Conservation (phyloP, 2,329 filamentous ascomycete species). For the Exophiala viscosa region DNA sequence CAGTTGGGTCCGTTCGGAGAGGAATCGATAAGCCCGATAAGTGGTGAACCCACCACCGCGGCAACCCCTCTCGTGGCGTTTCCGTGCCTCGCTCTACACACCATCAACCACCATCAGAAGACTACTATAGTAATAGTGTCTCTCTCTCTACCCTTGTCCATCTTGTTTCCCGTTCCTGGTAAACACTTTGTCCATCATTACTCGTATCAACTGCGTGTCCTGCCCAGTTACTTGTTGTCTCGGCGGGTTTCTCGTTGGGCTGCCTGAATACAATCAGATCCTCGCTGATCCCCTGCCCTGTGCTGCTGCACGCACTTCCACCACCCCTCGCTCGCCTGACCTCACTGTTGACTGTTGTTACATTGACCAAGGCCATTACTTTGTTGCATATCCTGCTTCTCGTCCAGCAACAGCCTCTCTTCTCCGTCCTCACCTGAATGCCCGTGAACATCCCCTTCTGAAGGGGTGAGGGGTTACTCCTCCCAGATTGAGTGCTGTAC, state of each 20-base stretch:
- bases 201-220: conserved; percentile 5
- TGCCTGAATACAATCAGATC: conserved; percentile 23
- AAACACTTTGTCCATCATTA: not conserved
- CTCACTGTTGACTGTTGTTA: conserved; percentile 9
- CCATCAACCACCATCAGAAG: too few species aligned
- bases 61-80: not conserved
- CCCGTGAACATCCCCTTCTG: not conserved
- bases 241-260: too few species aligned
- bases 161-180: not conserved
- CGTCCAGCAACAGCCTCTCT: not conserved
- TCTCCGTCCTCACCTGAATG: not conserved
- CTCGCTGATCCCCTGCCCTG: not conserved
- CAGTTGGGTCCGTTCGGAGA: not conserved
- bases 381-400: not conserved
- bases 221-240: conserved; percentile 8
- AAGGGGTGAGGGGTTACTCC: conserved; percentile 3
- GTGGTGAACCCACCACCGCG: not conserved
- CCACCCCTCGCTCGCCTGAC: conserved; percentile 14
- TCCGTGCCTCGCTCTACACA: too few species aligned
- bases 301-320: not conserved
- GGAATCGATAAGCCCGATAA: not conserved
- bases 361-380: not conserved
- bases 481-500: not conserved
- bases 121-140: not conserved
- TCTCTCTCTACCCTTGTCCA: not conserved